Conservation (phyloP, 306 rosid species). For the Trifolium dubium region DNA sequence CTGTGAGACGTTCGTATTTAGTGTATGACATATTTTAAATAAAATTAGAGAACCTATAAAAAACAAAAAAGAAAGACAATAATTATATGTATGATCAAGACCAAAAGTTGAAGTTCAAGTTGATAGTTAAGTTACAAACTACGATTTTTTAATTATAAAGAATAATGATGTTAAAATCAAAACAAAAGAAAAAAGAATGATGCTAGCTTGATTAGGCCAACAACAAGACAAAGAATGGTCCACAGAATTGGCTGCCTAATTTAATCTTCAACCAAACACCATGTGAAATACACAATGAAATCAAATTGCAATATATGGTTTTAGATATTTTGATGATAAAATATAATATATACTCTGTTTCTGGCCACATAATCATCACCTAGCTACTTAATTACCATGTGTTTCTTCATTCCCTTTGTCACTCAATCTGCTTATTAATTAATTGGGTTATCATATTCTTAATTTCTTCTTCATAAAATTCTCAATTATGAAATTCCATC, state of each 20-base stretch:
- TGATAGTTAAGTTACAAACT: not conserved
- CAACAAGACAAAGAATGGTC: not conserved
- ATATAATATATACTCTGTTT: not conserved
- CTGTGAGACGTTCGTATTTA: too few relatives aligned
- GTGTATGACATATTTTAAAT: too few relatives aligned
- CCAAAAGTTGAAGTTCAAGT: too few relatives aligned
- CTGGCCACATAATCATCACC: not conserved
- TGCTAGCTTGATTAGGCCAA: not conserved
- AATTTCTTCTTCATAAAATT: not conserved
- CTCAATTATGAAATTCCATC: not conserved
- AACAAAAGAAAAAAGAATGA: not conserved
- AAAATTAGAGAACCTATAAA: too few relatives aligned
- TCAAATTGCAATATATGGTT: not conserved
- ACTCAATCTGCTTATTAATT: not conserved
- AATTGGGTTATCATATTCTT: not conserved
- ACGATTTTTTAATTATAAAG: not conserved
- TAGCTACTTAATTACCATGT: not conserved
- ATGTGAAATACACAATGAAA: not conserved
- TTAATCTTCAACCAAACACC: conserved; percentile 1
- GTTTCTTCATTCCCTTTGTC: not conserved
- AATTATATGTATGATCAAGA: too few relatives aligned
- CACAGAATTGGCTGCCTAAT: not conserved
- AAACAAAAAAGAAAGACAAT: too few relatives aligned
- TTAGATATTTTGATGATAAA: not conserved
- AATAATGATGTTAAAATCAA: not conserved